Evolutionary conservation across 306 rosid species (phyloP).

Genomic region (Casuarina glauca): DNA sequence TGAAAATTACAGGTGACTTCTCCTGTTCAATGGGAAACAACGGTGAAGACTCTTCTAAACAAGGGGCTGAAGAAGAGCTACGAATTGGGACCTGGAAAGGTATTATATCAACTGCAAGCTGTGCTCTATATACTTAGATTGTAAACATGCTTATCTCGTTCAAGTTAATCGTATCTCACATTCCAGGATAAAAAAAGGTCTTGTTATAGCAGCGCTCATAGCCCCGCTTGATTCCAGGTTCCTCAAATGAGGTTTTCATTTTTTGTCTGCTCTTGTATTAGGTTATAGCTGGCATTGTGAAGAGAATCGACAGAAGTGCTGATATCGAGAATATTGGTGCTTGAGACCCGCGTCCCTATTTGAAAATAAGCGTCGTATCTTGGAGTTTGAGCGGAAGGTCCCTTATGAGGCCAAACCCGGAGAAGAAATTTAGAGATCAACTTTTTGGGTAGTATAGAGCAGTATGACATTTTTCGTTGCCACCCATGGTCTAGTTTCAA

Average conservation of each 20-base stretch:
- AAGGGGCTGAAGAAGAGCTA: slow-evolving; percentile 87
- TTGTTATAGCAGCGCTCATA: no score
- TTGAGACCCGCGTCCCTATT: slow-evolving; percentile 33
- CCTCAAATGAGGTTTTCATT: background rate
- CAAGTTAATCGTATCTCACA: background rate
- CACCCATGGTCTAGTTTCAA: background rate
- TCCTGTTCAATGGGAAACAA: slow-evolving; percentile 99
- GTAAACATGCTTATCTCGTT: background rate
- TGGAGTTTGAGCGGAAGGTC: background rate
- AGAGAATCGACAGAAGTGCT: slow-evolving; percentile 83
- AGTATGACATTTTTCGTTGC: background rate
- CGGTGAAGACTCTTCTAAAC: slow-evolving; percentile 71
- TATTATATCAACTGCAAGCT: slow-evolving; percentile 17
- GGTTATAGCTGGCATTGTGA: slow-evolving; percentile 93
- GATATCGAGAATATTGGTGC: slow-evolving; percentile 75
- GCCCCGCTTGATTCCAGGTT: no score
- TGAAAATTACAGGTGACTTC: slow-evolving; percentile 76
- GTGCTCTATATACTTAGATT: background rate
- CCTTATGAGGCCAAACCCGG: background rate
- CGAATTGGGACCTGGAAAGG: slow-evolving; percentile 99
- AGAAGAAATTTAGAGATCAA: background rate
- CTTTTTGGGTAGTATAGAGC: background rate
- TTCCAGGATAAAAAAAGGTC: no score
- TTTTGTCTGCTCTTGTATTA: slow-evolving; percentile 28
- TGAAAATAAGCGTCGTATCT: background rate